Evolutionary conservation across 345 rosid genomes (phyloP), one percentile per base, ranked within the genome.

Genomic region (Eutrema yunnanense): DNA sequence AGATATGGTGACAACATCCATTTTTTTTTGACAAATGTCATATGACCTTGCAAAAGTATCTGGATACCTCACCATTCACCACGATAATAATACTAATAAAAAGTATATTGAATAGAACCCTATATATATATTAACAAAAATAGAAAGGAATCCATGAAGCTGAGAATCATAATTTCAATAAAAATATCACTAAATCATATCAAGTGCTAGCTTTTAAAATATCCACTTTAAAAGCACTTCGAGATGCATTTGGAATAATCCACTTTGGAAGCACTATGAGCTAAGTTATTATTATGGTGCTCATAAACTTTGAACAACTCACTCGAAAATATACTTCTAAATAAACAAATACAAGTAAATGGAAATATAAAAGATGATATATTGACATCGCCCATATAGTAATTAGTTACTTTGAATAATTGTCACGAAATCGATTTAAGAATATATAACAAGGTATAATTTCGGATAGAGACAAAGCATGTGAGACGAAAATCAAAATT

Each of bases 351-450:
- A 6, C 9, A 16, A 19, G 75, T 32, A 51, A 72, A 62, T 63
- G 76, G 65, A 44, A 36, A 34, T 44, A 10, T 22, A 44, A 46
- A 32, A 22, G 29, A 63, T 34, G 52, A 4, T 26, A 60, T 57
- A 34, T 36, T 56, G n/a, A 33, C 46, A 26, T 42, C 16, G 8
- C 36, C 49, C 42, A 37, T 54, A 30, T 47, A 43, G 14, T n/a
- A 56, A 37, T 62, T 53, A 11, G 13, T 43, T 26, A 37, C 54
- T 37, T 56, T 65, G 42, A 55, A 48, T 65, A 65, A 30, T 57
- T 74, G 62, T 42, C 54, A 67, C 44, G 16, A 73, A 65, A 49
- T 65, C 50, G 43, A 65, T 61, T 67, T 59, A 49, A 74, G 56
- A 67, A 13, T 50, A 41, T 74, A 42, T 5, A 0, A 63, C 8